These are phyloP conservation scores for Kluyveromyces aestuarii DNA, from an alignment of 805 yeast species.

Conservation along the genomic window DNA sequence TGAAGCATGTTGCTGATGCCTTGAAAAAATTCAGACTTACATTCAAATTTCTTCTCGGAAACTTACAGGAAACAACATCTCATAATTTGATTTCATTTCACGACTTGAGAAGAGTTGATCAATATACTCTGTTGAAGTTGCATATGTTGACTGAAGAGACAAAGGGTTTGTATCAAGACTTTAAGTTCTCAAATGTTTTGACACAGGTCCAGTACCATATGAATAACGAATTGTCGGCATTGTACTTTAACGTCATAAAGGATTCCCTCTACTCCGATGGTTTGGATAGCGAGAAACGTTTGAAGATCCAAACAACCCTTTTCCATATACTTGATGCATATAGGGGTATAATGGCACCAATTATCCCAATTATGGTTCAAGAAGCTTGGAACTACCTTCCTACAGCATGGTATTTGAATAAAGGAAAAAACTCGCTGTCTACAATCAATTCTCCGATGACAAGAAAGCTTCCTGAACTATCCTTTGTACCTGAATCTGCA, in stretches of 20 bases:
- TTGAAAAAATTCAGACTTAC: slow-evolving; percentile 77
- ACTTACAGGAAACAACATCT: slow-evolving; percentile 39
- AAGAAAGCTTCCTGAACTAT: slow-evolving; percentile 3
- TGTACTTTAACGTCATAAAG: slow-evolving; percentile 79
- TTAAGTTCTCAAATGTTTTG: slow-evolving; percentile 62
- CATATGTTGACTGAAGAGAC: slow-evolving; percentile 36
- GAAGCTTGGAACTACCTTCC: slow-evolving; percentile 72
- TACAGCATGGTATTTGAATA: slow-evolving; percentile 13
- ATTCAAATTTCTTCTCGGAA: slow-evolving; percentile 74
- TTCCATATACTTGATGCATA: slow-evolving; percentile 50
- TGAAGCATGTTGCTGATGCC: slow-evolving; percentile 70
- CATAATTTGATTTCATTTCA: slow-evolving; percentile 31
- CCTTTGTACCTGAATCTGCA: neutral
- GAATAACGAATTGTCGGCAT: slow-evolving; percentile 67
- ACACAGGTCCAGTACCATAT: slow-evolving; percentile 62
- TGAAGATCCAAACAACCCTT: slow-evolving; percentile 55
- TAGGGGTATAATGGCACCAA: slow-evolving; percentile 64
- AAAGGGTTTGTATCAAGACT: slow-evolving; percentile 39
- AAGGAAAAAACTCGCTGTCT: neutral
- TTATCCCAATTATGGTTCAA: slow-evolving; percentile 76
- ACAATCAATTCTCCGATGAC: slow-evolving; percentile 9
- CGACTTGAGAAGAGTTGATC: slow-evolving; percentile 44
- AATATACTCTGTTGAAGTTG: slow-evolving; percentile 50
- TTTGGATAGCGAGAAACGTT: slow-evolving; percentile 29
- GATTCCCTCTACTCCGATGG: slow-evolving; percentile 75